phyloP scores from a whole-genome alignment of 2,329 filamentous ascomycete species.

The Tolypocladium endophyticum region DNA sequence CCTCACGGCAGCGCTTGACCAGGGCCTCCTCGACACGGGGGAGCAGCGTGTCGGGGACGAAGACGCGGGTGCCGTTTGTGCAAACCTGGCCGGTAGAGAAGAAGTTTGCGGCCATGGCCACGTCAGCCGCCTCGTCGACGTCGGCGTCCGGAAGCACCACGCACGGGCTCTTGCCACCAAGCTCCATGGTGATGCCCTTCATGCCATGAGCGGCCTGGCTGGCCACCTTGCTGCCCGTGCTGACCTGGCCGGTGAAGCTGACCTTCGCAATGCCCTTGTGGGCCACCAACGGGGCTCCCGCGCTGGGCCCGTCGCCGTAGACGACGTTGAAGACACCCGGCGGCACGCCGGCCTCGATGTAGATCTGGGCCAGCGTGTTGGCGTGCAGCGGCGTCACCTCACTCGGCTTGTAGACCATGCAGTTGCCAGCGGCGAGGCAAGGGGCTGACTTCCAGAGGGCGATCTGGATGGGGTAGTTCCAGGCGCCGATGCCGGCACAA shows the following conservation, averaged over 20 bases:
- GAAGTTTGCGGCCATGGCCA: constrained; percentile 91
- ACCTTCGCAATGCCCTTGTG: constrained; percentile 73
- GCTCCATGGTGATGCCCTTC: constrained; percentile 89
- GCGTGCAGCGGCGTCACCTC: constrained; percentile 82
- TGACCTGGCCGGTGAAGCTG: constrained; percentile 80
- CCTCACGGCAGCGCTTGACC: constrained; percentile 40
- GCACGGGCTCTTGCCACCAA: constrained; percentile 77
- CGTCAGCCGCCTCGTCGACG: constrained; percentile 70
- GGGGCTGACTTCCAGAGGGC: constrained; percentile 84
- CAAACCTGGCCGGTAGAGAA: constrained; percentile 87
- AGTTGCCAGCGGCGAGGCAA: constrained; percentile 76
- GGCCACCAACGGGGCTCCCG: constrained; percentile 63
- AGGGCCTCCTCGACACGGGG: constrained; percentile 57
- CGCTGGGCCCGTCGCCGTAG: constrained; percentile 62
- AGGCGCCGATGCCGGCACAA: constrained; percentile 78
- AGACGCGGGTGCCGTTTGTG: constrained; percentile 85
- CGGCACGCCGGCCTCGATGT: constrained; percentile 68
- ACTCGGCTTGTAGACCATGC: constrained; percentile 85
- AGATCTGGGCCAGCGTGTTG: constrained; percentile 64
- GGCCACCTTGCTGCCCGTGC: constrained; percentile 74
- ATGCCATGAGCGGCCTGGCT: constrained; percentile 63
- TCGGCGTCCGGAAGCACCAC: constrained; percentile 73
- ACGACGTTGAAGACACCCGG: constrained; percentile 81
- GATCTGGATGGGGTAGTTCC: constrained; percentile 90
- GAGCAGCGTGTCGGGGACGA: constrained; percentile 60